phyloP scores from a whole-genome alignment of 2,329 filamentous ascomycete genomes.

The Colletotrichum melonis region DNA sequence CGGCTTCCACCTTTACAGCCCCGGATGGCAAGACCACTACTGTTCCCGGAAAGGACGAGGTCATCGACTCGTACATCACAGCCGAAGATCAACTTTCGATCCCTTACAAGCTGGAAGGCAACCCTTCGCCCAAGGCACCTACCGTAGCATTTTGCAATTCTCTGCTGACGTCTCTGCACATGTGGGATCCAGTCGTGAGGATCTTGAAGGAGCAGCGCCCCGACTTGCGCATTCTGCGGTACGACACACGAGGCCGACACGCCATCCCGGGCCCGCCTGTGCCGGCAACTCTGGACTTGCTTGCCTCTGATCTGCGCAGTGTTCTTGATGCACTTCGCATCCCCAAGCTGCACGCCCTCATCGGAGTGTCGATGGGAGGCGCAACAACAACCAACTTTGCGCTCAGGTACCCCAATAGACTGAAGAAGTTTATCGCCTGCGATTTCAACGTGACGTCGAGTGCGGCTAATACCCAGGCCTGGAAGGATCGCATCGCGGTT shows the following conservation, averaged over 20 bases:
- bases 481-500: conserved; percentile 80
- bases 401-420: conserved; percentile 70
- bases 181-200: conserved; percentile 82
- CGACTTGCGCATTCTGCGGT: conserved; percentile 79
- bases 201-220: conserved; percentile 70
- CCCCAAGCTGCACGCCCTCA: conserved; percentile 70
- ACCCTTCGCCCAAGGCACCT: conserved; percentile 72
- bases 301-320: conserved; percentile 74
- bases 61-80: conserved; percentile 75
- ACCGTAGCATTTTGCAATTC: conserved; percentile 83
- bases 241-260: conserved; percentile 79
- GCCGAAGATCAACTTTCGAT: conserved; percentile 76
- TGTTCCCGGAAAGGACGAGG: conserved; percentile 57
- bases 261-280: conserved; percentile 56
- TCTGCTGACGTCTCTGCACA: conserved; percentile 79
- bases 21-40: conserved; percentile 68
- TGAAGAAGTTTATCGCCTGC: conserved; percentile 75
- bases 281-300: conserved; percentile 70
- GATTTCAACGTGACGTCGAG: conserved; percentile 83
- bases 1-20: conserved; percentile 61
- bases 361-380: conserved; percentile 86
- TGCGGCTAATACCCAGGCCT: conserved; percentile 79
- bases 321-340: conserved; percentile 79
- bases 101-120: conserved; percentile 82
- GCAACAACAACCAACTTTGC: conserved; percentile 81